Evolutionary conservation across 2,329 filamentous ascomycete genomes (phyloP), one percentile per base, ranked within the genome.

Genomic region (Alternaria triticimaculans): DNA sequence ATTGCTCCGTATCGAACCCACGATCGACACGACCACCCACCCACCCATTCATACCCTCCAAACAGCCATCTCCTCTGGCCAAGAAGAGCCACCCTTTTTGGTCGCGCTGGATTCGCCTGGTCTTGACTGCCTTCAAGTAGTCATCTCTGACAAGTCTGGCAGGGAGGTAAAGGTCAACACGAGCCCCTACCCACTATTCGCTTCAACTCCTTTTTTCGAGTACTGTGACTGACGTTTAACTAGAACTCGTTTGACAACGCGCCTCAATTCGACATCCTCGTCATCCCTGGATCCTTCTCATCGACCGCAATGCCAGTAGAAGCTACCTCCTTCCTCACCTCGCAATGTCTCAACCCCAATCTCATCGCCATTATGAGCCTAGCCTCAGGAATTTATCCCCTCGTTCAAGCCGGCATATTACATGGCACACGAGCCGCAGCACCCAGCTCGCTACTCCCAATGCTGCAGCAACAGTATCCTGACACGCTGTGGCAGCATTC

Each of bases 151-250:
- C 64, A 76, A 76, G 61, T 75, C 75, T 79, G 72, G 75, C 76
- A 71, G 68, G 73, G 75, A 79, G 74, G 70, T 65, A 78, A 78
- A 79, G 76, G 76, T 78, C 71, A 76, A 75, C 67, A 73, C 67
- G 65, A 62, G 45, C 72, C 74, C 73, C 65, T 37, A 56, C 48
- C 64, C 65, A 50, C 49, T 45, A 44, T 43, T 57, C 58, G 37
- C 58, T 28, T 58, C 41, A 33, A 33, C 14, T 11, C 21, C 26
- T 6, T 43, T 5, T n/a, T 45, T 21, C 23, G 45, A 37, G 30
- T 41, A 43, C 30, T 43, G 5, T 37, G 11, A 48, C 76, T 79
- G 60, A 78, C 65, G 28, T 12, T 6, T 8, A 10, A 4, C 12
- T 56, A 80, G 77, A 78, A 79, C 48, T 79, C 77, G 0, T 75